phyloP scores from a whole-genome alignment of 331 rosid species.

The Malus hybrid region DNA sequence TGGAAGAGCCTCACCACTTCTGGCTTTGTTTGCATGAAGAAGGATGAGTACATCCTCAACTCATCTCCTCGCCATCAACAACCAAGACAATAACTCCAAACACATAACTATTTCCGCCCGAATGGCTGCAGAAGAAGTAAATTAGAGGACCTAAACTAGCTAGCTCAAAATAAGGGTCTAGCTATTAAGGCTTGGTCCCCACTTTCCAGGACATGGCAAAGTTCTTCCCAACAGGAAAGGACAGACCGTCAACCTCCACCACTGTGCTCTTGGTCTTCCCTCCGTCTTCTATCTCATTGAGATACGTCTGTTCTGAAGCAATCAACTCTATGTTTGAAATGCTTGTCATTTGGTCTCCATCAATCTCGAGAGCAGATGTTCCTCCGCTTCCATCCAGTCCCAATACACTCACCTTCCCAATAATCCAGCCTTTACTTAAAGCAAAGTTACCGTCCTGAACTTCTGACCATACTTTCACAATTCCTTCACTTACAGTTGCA shows the following conservation, averaged over 20 bases:
- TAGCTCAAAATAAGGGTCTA: background rate
- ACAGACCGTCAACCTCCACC: slow-evolving; percentile 61
- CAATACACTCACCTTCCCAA: slow-evolving; percentile 57
- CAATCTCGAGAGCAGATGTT: slow-evolving; percentile 36
- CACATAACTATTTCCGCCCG: background rate
- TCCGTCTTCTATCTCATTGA: slow-evolving; percentile 29
- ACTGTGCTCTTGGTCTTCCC: slow-evolving; percentile 34
- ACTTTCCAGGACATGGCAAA: slow-evolving; percentile 73
- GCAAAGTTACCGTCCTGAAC: slow-evolving; percentile 82
- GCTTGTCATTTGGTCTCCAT: slow-evolving; percentile 31
- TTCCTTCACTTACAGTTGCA: slow-evolving; percentile 47
- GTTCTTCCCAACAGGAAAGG: slow-evolving; percentile 63
- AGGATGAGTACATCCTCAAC: slow-evolving; percentile 39
- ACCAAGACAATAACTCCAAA: background rate
- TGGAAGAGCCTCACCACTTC: slow-evolving; percentile 1
- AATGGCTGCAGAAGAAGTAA: background rate
- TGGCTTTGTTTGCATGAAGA: slow-evolving; percentile 25
- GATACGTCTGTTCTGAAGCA: slow-evolving; percentile 31
- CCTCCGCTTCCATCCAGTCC: slow-evolving; percentile 52
- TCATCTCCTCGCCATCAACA: slow-evolving; percentile 38
- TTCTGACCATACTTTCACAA: slow-evolving; percentile 70
- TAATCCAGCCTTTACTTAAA: slow-evolving; percentile 45
- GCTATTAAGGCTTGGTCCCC: slow-evolving; percentile 29
- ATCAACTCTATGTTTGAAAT: slow-evolving; percentile 30
- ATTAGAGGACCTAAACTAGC: background rate